phyloP scores from a whole-genome alignment of 139 green algal genomes.

The Coelastrella sp. region DNA sequence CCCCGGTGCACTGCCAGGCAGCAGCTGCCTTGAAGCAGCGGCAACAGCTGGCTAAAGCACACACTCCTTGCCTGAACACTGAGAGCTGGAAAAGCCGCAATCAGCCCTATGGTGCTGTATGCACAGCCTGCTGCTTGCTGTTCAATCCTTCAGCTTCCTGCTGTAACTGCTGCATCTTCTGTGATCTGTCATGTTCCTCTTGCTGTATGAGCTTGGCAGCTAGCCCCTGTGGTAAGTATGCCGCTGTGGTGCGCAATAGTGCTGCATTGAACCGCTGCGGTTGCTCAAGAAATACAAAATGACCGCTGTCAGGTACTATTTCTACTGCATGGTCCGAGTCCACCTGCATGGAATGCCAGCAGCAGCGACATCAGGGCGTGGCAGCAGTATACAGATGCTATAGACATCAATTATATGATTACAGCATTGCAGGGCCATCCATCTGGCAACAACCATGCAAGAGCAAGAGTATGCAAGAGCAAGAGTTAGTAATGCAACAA shows the following conservation, averaged over 20 bases:
- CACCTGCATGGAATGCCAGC: neutral
- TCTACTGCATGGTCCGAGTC: constrained; percentile 36
- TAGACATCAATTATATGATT: no score
- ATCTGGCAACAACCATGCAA: no score
- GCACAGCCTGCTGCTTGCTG: neutral
- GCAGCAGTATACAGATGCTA: no score
- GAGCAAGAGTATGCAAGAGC: no score
- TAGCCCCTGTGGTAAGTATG: constrained; percentile 1
- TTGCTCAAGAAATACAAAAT: constrained; percentile 42
- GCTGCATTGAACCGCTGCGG: constrained; percentile 42
- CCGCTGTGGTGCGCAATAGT: constrained; percentile 6
- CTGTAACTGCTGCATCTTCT: constrained; percentile 20
- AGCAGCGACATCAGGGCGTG: neutral
- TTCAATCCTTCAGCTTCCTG: neutral
- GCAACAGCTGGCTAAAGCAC: no score
- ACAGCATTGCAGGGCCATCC: no score
- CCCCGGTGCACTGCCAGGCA: no score
- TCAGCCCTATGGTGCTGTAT: neutral
- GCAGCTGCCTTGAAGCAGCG: no score
- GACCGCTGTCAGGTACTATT: constrained; percentile 29
- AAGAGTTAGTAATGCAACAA: no score
- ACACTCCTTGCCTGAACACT: no score
- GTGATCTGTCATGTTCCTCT: neutral
- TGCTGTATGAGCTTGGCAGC: neutral
- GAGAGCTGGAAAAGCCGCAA: no score